Base-by-base conservation (phyloP, 1,284 basidiomycete genomes). In the Naganishia liquefaciens region DNA sequence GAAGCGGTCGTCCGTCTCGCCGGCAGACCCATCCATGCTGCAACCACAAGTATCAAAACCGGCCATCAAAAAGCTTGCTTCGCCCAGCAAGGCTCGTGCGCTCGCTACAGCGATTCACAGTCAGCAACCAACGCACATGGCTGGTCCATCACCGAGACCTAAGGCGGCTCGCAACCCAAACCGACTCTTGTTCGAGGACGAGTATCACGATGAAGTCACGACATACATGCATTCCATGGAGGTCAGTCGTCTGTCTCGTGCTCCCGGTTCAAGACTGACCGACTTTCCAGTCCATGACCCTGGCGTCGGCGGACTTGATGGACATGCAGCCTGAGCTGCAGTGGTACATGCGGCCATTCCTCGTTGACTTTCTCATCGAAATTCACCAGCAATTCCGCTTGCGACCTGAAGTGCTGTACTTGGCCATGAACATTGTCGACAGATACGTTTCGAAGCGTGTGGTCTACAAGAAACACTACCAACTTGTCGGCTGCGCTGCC, bases 391-490 rank as follows among this genome's bases (percentile, higher is more conserved):
- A 90, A 69, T 94, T 97, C 82, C 87, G 93, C 50, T 86, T 99
- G 47, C 91, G 95, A 42, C 93, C 96, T 11, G 96, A 99, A 81
- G 99, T 96, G 1, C 86, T 99, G 67, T 99, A 97, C 80, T 89
- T 99, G 76, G 91, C 95, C 28, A 86, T 98, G 81, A 99, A 99
- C 83, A 95, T 99, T 76, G 88, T 99, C 77, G 96, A 99, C 80
- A 93, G 96, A 72, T 99, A 99, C 80, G 92, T 99, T 33, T 98
- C 96, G 60, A 93, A 94, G 72, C 91, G 96, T 51, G 90, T 99
- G 71, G 96, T 99, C 63, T 98, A 93, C 82, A 93, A 94, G 82
- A 96, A 96, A 80, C 96, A 99, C 81, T 99, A 98, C 78, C 96
- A 99, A 77, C 89, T 99, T 58, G 95, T 99, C 61, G 96, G 96